Percentiles rank a stretch among this genome's conserved stretches.
Evolutionary conservation across 2,329 filamentous ascomycete genomes (phyloP).

Genomic region (Penicillium fuscoglaucum): DNA sequence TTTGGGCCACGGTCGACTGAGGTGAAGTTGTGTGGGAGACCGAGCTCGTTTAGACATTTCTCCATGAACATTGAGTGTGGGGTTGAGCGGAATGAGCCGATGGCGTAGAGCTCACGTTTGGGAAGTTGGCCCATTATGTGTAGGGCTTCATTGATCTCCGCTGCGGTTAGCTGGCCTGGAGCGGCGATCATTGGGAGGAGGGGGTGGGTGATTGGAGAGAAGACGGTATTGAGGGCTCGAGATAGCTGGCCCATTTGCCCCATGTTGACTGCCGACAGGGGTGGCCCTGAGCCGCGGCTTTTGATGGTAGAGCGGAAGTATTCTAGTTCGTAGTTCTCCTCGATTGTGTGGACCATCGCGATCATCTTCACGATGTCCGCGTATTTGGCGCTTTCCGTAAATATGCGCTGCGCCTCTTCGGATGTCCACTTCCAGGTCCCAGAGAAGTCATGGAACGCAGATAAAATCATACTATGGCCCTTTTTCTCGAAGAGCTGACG

Average conservation of each 20-base stretch:
- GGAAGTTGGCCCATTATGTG: slow-evolving; percentile 78
- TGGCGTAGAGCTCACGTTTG: slow-evolving; percentile 76
- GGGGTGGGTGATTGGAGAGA: slow-evolving; percentile 85
- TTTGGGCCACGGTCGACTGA: slow-evolving; percentile 70
- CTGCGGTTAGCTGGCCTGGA: slow-evolving; percentile 79
- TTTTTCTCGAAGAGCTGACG: slow-evolving; percentile 66
- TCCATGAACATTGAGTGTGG: slow-evolving; percentile 83
- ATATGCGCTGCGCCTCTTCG: slow-evolving; percentile 68
- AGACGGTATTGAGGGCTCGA: slow-evolving; percentile 78
- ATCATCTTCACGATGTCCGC: slow-evolving; percentile 92
- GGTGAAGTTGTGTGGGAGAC: slow-evolving; percentile 79
- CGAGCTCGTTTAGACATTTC: slow-evolving; percentile 77
- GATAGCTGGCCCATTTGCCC: slow-evolving; percentile 82
- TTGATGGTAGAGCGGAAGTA: slow-evolving; percentile 80
- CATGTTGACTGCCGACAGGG: slow-evolving; percentile 84
- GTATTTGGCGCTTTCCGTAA: slow-evolving; percentile 69
- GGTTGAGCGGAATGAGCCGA: slow-evolving; percentile 70
- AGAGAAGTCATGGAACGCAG: slow-evolving; percentile 88
- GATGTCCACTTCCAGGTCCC: slow-evolving; percentile 82
- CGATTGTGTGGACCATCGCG: slow-evolving; percentile 74
- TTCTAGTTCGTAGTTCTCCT: slow-evolving; percentile 87
- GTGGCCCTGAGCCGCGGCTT: slow-evolving; percentile 66
- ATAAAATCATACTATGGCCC: slow-evolving; percentile 81
- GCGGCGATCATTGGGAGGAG: slow-evolving; percentile 80
- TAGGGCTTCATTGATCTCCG: slow-evolving; percentile 78